A percentile compares a stretch with the other conserved stretches of the same genome.
Conservation (phyloP, 208 protist genomes). For the Strigomonas culicis region DNA sequence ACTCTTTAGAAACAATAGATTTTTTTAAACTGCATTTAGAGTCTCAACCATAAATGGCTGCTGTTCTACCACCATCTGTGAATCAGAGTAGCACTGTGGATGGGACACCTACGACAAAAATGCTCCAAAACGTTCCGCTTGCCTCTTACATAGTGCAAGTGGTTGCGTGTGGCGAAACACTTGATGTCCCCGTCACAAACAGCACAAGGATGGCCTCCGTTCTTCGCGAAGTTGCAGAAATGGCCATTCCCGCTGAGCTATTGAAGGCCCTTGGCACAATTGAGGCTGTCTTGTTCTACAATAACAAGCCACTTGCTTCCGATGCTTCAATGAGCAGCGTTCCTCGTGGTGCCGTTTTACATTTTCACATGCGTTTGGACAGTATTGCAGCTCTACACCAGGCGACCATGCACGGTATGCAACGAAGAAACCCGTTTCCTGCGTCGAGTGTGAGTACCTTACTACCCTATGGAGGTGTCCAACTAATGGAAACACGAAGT, state of each 20-base stretch:
- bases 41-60: too few species aligned
- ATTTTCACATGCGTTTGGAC: constrained; percentile 2
- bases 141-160: background rate
- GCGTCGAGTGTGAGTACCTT: background rate
- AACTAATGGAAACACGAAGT: too few species aligned
- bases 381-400: background rate
- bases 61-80: too few species aligned
- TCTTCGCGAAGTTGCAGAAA: constrained; percentile 4
- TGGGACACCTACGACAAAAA: too few species aligned
- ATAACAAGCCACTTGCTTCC: background rate
- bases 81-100: too few species aligned
- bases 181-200: constrained; percentile 1
- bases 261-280: constrained; percentile 2
- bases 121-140: background rate
- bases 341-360: background rate
- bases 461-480: background rate
- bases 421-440: constrained; percentile 1
- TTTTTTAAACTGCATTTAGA: background rate
- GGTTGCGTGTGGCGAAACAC: background rate
- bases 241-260: background rate
- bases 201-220: background rate
- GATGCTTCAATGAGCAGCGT: background rate
- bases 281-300: constrained; percentile 3
- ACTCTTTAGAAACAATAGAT: background rate
- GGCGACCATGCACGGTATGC: background rate